Base-by-base conservation (phyloP, 169 alveolate genomes). In the Cryptosporidium andersoni region DNA sequence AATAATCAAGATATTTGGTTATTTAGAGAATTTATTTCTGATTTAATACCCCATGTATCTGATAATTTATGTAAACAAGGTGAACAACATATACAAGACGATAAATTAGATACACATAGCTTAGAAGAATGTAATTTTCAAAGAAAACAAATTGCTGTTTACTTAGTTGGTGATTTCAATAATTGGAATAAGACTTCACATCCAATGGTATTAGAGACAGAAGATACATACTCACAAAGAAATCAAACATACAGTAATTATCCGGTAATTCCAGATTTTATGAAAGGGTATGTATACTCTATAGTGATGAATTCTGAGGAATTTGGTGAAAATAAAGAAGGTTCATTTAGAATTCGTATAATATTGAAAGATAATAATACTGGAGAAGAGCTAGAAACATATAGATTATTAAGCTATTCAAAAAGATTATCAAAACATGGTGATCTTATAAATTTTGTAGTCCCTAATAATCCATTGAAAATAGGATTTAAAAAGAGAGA, bases 141-240 rank as follows among this genome's bases (percentile, higher is more conserved):
- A 25, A 25, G 25, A 25, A 25, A 25, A 25, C 25, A 25, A 25
- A 25, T 25, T 25, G 25, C 25, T 34, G 91, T 82, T 36, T 89
- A 52, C 56, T 89, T 91, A 49, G 88, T 91, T 5, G 94, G 94
- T 1, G 92, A 80, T 60, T 91, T 91, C 82, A 91, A 91, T 88
- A 66, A 60, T 74, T 91, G 94, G 94, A 68, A 89, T 62, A 80
- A 90, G 56, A 51, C 88, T 40, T 81, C 90, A 43, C 90, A 90
- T 81, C 90, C 88, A 9, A 85, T 89, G 56, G 51, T 40, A 16
- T 81, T 88, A 12, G 92, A 89, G 49, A 74, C 67, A 12, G 85
- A 60, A 5, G 64, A 25, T n/a, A 74, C 60, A 16, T 43, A 37
- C 16, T 43, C 3, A 7, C 42, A 37, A 51, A 74, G 60, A 12